These are phyloP conservation scores for Cystoisospora suis DNA, from an alignment of 169 alveolate genomes.

Conservation along the genomic window DNA sequence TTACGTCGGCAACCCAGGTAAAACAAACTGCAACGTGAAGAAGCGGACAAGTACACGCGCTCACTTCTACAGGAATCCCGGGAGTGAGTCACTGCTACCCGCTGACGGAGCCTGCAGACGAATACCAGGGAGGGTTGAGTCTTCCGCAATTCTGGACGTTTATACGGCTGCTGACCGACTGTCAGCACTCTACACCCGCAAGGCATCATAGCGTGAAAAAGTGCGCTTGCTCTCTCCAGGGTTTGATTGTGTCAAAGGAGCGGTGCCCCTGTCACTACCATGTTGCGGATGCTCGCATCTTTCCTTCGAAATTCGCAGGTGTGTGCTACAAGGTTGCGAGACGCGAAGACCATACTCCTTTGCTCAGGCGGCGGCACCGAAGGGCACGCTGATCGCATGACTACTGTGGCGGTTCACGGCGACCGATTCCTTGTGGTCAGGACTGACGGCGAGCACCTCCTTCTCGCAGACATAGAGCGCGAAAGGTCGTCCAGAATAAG, in stretches of 20 bases:
- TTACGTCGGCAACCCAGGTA: conserved; percentile 81
- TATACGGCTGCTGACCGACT: not conserved
- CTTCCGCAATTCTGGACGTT: not conserved
- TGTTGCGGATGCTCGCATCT: too few relatives aligned
- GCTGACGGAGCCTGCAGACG: not conserved
- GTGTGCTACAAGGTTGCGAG: not conserved
- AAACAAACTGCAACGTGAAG: not conserved
- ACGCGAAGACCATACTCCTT: not conserved
- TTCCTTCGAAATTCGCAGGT: conserved; percentile 5
- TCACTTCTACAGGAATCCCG: not conserved
- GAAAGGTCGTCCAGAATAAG: not conserved
- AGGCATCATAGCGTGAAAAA: too few relatives aligned
- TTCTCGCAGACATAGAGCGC: not conserved
- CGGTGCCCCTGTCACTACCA: too few relatives aligned
- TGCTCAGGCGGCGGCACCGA: not conserved
- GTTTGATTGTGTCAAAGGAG: too few relatives aligned
- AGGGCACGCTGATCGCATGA: not conserved
- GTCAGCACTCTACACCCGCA: not conserved
- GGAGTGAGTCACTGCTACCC: not conserved
- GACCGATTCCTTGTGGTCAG: not conserved
- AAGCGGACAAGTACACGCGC: not conserved
- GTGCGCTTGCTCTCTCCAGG: too few relatives aligned
- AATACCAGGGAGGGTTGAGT: not conserved
- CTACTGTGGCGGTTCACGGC: not conserved
- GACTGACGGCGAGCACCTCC: conserved; percentile 71